Percentiles rank a stretch among this genome's conserved stretches.
Conservation (phyloP, 1,139 yeast species). For the Debaryomycetaceae sp. region DNA sequence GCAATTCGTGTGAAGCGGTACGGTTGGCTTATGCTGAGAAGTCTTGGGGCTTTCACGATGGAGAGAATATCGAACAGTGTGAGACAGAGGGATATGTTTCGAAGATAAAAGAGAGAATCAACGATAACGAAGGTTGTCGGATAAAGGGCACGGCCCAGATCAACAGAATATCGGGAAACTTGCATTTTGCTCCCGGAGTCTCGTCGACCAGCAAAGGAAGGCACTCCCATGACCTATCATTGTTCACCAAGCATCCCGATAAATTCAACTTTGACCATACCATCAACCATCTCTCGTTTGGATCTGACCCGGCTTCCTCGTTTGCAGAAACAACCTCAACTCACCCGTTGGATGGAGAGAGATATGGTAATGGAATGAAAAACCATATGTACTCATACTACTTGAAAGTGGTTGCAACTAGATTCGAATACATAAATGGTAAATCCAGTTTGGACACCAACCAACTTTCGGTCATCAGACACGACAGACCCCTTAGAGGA, state of each 20-base stretch:
- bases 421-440: slow-evolving; percentile 65
- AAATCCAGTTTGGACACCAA: slow-evolving; percentile 65
- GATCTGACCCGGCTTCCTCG: slow-evolving; percentile 46
- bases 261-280: slow-evolving; percentile 68
- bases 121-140: slow-evolving; percentile 76
- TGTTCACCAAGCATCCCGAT: slow-evolving; percentile 53
- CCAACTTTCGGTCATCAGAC: slow-evolving; percentile 88
- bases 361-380: slow-evolving; percentile 43
- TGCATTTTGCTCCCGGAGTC: slow-evolving; percentile 95
- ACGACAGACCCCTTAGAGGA: slow-evolving; percentile 79
- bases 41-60: slow-evolving; percentile 90
- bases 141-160: slow-evolving; percentile 75
- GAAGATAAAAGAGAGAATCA: slow-evolving; percentile 51
- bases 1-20: slow-evolving; percentile 84
- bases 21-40: slow-evolving; percentile 70
- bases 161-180: slow-evolving; percentile 83
- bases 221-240: slow-evolving; percentile 82
- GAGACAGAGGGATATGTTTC: slow-evolving; percentile 81
- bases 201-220: slow-evolving; percentile 51
- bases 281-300: slow-evolving; percentile 82
- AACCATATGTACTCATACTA: slow-evolving; percentile 72
- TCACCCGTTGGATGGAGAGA: slow-evolving; percentile 69
- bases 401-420: slow-evolving; percentile 85
- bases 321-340: slow-evolving; percentile 34
- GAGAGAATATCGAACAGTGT: slow-evolving; percentile 82